Base-by-base conservation (phyloP, 1,284 basidiomycete species). In the Xerocomus nothofagi region DNA sequence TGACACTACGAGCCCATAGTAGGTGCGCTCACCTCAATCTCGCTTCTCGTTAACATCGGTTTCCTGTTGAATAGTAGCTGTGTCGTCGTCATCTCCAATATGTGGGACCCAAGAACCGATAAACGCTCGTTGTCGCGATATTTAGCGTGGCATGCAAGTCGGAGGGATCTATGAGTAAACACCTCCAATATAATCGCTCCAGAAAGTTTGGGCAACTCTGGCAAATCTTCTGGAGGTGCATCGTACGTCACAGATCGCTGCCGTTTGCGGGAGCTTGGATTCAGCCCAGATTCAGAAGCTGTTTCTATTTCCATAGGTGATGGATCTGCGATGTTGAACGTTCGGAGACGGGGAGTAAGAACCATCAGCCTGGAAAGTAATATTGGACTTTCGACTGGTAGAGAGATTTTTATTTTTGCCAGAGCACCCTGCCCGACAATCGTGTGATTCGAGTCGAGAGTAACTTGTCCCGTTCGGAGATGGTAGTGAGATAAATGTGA, bases 121-220 rank as follows among this genome's bases (percentile, higher is more conserved):
- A 88, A 66, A 46, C 84, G 72, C 58, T 80, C 78, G 56, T 80
- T 82, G 62, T 86, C 83, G 51, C 73, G 74, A 58, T 76, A 78
- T 46, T 76, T 66, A 27, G 69, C 70, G 18, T 68, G 70, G 33
- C 69, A 69, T 36, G 71, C 65, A 40, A 76, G 75, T 40, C 78
- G 73, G 44, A 89, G 71, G 21, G 85, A 85, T 54, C 68, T 74
- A 61, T 89, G 86, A 6, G 83, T 85, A 60, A 79, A 86, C 39
- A 86, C 79, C 56, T 84, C 79, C 47, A 88, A 74, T 56, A 81
- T 70, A 34, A 81, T 66, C 41, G 84, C 79, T 52, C 75, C 77
- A 36, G 67, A 65, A 47, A 80, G 64, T 47, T 68, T 66, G 34
- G 78, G 78, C 37, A 74, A 57, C 38, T 70, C 63, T 39, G 74